These are phyloP conservation scores for Cochlearia excelsa DNA, from an alignment of 345 rosid genomes.

Conservation along the genomic window DNA sequence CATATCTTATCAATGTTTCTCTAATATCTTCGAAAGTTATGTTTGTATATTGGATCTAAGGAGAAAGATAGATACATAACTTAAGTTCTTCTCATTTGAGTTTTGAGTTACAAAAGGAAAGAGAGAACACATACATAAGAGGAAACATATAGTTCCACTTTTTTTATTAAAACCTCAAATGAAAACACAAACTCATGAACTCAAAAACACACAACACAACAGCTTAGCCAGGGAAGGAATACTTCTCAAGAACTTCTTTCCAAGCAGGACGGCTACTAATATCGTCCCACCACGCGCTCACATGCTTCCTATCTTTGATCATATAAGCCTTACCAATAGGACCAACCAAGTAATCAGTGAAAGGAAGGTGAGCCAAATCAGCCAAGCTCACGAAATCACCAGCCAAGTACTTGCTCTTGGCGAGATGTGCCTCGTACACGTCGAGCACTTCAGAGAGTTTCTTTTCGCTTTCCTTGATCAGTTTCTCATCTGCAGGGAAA, in stretches of 20 bases:
- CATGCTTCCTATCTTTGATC: constrained; percentile 59
- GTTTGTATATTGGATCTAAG: too few relatives aligned
- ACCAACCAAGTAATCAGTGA: constrained; percentile 58
- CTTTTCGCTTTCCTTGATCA: constrained; percentile 57
- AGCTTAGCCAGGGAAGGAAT: constrained; percentile 4
- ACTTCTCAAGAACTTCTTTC: constrained; percentile 48
- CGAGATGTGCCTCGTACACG: constrained; percentile 58
- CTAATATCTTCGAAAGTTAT: too few relatives aligned
- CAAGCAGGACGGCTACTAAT: constrained; percentile 65
- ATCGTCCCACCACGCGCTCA: constrained; percentile 63
- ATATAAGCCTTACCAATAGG: constrained; percentile 45
- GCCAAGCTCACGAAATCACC: constrained; percentile 72
- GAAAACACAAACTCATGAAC: neutral
- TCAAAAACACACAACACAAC: neutral
- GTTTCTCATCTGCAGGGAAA: constrained; percentile 40
- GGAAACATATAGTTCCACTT: neutral
- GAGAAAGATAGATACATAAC: too few relatives aligned
- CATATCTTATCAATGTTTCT: too few relatives aligned
- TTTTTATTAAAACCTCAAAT: constrained; percentile 25
- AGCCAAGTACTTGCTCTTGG: constrained; percentile 58
- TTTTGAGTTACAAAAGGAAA: too few relatives aligned
- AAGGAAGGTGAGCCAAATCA: constrained; percentile 61
- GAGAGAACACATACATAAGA: neutral
- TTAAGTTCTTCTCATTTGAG: too few relatives aligned
- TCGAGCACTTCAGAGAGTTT: constrained; percentile 55